Evolutionary conservation across 2,329 filamentous ascomycete species (phyloP).

Genomic region (Endothia cerciana): DNA sequence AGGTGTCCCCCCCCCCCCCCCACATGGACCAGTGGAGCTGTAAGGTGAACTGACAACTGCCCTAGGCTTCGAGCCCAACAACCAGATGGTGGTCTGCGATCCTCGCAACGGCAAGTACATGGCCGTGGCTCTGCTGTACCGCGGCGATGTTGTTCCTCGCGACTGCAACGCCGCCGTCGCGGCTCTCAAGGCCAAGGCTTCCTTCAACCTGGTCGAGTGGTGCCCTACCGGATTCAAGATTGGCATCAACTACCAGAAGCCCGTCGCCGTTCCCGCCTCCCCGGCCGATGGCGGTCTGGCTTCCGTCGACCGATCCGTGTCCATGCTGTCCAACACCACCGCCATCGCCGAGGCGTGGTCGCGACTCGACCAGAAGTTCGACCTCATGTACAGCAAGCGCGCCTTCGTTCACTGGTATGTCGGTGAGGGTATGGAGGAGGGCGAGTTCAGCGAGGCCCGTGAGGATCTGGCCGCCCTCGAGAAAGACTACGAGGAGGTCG

Average conservation of each 20-base stretch:
- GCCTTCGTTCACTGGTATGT: conserved; percentile 82
- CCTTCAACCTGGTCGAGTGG: conserved; percentile 77
- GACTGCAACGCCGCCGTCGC: conserved; percentile 71
- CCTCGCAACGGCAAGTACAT: conserved; percentile 78
- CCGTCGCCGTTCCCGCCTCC: conserved; percentile 58
- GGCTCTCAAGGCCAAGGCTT: conserved; percentile 70
- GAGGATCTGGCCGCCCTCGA: conserved; percentile 85
- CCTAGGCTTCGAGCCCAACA: conserved; percentile 74
- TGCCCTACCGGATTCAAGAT: conserved; percentile 78
- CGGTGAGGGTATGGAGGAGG: conserved; percentile 90
- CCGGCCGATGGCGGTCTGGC: conserved; percentile 62
- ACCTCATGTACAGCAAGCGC: conserved; percentile 79
- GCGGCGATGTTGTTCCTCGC: conserved; percentile 71
- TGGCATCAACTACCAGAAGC: conserved; percentile 76
- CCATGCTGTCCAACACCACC: conserved; percentile 77
- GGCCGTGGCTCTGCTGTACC: conserved; percentile 73
- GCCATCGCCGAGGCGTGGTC: conserved; percentile 76
- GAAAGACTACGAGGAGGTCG: conserved; percentile 87
- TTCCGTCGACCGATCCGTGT: conserved; percentile 65
- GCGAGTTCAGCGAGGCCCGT: conserved; percentile 85
- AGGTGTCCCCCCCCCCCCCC: conserved; percentile 38
- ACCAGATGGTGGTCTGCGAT: conserved; percentile 78
- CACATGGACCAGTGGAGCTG: not conserved
- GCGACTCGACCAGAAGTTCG: conserved; percentile 74
- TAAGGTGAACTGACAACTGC: conserved; percentile 34